Base-by-base conservation (phyloP, 2,329 filamentous ascomycete genomes). In the Lasiodiplodia hormozganensis region DNA sequence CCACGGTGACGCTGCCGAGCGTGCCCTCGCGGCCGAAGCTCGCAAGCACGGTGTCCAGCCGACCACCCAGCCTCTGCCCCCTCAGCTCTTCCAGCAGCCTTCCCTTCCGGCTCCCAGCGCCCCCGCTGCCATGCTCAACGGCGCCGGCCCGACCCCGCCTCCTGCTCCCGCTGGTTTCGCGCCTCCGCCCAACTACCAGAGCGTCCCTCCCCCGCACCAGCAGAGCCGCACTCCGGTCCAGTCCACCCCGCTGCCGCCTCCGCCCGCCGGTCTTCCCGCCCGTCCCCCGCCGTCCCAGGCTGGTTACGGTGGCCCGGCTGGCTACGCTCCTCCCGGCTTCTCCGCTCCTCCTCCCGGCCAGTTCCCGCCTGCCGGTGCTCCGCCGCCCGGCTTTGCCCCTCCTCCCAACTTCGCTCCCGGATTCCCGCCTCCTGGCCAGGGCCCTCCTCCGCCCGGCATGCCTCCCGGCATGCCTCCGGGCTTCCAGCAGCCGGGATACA, bases 21-120 rank as follows among this genome's bases (percentile, higher is more conserved):
- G 96, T 76, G 92, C 93, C 84, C 88, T 99, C 57, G 96, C 96
- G 36, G 90, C 92, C 34, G 92, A 97, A 81, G 96, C 94, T 68
- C 95, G 95, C 82, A 95, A 94, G 78, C 93, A 97, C 80, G 97
- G 97, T 75, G 92, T 99, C 70, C 88, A 93, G 65, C 92, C 94
- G 43, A 91, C 94, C 72, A 87, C 90, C 2, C 92, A 94, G 76
- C 88, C 90, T 25, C 82, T 96, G 64, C 92, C 93, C 1, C 87
- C 92, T 4, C 91, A 89, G 69, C 89, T 96, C 73, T 87, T 94
- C 73, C 60, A 71, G 74, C 38, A 74, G 10, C 67, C 75, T 21
- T 71, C 76, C 10, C 78, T 77, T 1, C 73, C 78, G 23, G 72
- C 78, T 31, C 76, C 84, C 25, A 79, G 78, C 56, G 80, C 78